A percentile compares a stretch with the other conserved stretches of the same genome.
phyloP scores from a whole-genome alignment of 192 early-diverging fungal genomes.

The Umbelopsis isabellina region DNA sequence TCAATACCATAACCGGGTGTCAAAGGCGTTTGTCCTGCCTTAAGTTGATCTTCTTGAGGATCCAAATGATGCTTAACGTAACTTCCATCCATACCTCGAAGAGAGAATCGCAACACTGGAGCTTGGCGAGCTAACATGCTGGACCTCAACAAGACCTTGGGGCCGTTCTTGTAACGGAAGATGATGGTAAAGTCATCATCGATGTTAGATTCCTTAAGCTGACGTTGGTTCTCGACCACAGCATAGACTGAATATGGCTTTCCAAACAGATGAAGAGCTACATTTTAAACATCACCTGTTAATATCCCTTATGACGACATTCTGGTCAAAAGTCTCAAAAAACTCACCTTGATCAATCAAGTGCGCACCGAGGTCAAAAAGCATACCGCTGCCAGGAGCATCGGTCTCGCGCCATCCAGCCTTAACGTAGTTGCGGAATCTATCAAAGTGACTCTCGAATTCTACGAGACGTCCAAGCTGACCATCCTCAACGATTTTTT shows the following conservation, averaged over 20 bases:
- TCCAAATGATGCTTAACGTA: conserved; percentile 71
- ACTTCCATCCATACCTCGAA: conserved; percentile 70
- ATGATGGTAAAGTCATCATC: conserved; percentile 71
- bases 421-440: conserved; percentile 71
- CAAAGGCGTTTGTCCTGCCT: conserved; percentile 59
- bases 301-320: not conserved
- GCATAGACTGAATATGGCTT: conserved; percentile 64
- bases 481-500: conserved; percentile 56
- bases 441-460: conserved; percentile 75
- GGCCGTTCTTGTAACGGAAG: conserved; percentile 61
- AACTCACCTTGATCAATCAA: conserved; percentile 64
- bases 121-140: conserved; percentile 68
- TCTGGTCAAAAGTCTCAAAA: not conserved
- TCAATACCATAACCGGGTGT: conserved; percentile 63
- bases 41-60: conserved; percentile 75
- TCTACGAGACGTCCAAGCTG: conserved; percentile 70
- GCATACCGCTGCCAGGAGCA: conserved; percentile 68
- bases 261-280: conserved; percentile 68
- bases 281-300: not conserved
- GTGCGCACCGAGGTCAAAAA: conserved; percentile 74
- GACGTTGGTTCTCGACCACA: conserved; percentile 67
- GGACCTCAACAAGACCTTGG: conserved; percentile 64
- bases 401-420: conserved; percentile 72
- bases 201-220: conserved; percentile 49
- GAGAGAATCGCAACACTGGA: conserved; percentile 62